Base-by-base conservation (phyloP, 106 monocot species). In the Acanthochlamys bracteata region DNA sequence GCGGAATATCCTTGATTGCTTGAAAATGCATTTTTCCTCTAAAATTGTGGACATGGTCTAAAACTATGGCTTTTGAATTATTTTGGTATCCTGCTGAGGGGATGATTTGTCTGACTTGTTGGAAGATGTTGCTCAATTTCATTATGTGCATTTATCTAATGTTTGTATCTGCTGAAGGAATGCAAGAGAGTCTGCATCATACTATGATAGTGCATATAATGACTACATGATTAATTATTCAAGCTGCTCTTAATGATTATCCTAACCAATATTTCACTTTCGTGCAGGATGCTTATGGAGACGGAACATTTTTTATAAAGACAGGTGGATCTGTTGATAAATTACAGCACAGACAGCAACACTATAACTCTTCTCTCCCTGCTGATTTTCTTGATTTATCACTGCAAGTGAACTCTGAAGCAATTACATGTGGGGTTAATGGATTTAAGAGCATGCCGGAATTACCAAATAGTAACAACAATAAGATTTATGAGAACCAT, bases 201-300 rank as follows among this genome's bases (percentile, higher is more conserved):
- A 43, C 43, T 43, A 13, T 43, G 43, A 43, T 43, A 8, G 43
- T 13, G 13, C 43, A 43, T 43, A 43, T 43, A 43, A 43, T 13
- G 13, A 43, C 13, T 43, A 8, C 43, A 7, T 43, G 7, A 8
- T 43, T 43, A 43, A 13, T 43, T n/a, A n/a, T n/a, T n/a, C n/a
- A n/a, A n/a, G n/a, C n/a, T n/a, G n/a, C n/a, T n/a, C n/a, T n/a
- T n/a, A n/a, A n/a, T n/a, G n/a, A n/a, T n/a, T n/a, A n/a, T n/a
- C n/a, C n/a, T n/a, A n/a, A n/a, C n/a, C n/a, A n/a, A n/a, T n/a
- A n/a, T n/a, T n/a, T n/a, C n/a, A n/a, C n/a, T 56, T 72, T 52
- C 12, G 59, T 61, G 55, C 76, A 79, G 83, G 69, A 60, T 49
- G 61, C 24, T 51, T 62, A 64, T 69, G 24, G 41, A 68, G 69